Evolutionary conservation across 306 rosid genomes (phyloP).

Genomic region (Alnus glutinosa): DNA sequence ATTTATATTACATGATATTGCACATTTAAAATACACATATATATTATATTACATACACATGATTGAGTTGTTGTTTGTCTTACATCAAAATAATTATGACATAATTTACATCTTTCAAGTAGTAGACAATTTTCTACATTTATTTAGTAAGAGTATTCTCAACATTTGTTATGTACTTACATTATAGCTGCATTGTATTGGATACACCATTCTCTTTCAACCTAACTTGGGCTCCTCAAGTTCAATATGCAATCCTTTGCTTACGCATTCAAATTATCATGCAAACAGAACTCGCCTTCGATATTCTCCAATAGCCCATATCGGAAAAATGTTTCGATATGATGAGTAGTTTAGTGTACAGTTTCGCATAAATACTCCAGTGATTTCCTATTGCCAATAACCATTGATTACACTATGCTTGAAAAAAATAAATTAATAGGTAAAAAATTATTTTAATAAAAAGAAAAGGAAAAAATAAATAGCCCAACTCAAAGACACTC

Average conservation of each 20-base stretch:
- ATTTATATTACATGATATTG: too few species aligned
- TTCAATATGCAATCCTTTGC: not conserved
- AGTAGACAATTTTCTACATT: too few species aligned
- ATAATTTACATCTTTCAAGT: not conserved
- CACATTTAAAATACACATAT: too few species aligned
- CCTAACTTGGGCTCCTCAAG: not conserved
- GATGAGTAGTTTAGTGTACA: conserved; percentile 50
- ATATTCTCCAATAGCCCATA: conserved; percentile 61
- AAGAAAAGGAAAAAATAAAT: not conserved
- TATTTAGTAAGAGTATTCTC: too few species aligned
- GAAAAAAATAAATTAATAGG: too few species aligned
- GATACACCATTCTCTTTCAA: not conserved
- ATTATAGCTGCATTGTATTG: not conserved
- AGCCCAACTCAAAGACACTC: too few species aligned
- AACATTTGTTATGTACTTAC: too few species aligned
- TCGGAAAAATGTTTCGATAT: conserved; percentile 54
- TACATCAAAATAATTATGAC: not conserved
- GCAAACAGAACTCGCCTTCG: conserved; percentile 32
- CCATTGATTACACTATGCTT: not conserved
- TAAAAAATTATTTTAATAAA: not conserved
- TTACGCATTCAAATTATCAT: not conserved
- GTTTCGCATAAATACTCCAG: conserved; percentile 56
- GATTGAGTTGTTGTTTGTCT: too few species aligned
- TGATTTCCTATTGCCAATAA: conserved; percentile 42
- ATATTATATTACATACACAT: too few species aligned